A percentile compares a stretch with the other conserved stretches of the same genome.
phyloP scores from a whole-genome alignment of 164 flowering plant genomes.

The Stephania japonica region DNA sequence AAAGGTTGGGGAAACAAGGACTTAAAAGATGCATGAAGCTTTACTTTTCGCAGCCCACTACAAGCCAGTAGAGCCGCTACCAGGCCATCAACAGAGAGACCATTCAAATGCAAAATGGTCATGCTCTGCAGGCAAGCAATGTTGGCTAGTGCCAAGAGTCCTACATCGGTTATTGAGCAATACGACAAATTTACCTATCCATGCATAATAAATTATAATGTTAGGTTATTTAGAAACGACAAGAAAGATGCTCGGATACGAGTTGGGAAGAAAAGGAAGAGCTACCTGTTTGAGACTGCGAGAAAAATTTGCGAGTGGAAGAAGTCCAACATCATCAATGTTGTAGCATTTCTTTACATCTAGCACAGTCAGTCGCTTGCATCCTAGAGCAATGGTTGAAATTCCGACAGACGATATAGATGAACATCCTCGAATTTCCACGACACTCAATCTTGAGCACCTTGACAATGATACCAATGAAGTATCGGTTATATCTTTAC shows the following conservation, averaged over 20 bases:
- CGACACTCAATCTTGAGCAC: slow-evolving; percentile 47
- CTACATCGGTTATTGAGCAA: slow-evolving; percentile 69
- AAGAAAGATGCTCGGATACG: not conserved
- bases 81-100: slow-evolving; percentile 60
- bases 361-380: slow-evolving; percentile 55
- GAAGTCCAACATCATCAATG: slow-evolving; percentile 71
- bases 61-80: slow-evolving; percentile 67
- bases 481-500: slow-evolving; percentile 54
- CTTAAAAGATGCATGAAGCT: slow-evolving; percentile 59
- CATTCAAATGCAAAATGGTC: slow-evolving; percentile 58
- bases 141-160: slow-evolving; percentile 75
- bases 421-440: slow-evolving; percentile 75
- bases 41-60: slow-evolving; percentile 68
- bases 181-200: slow-evolving; percentile 81
- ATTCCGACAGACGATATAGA: slow-evolving; percentile 62
- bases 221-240: not conserved
- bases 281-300: slow-evolving; percentile 75
- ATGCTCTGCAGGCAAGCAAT: slow-evolving; percentile 69
- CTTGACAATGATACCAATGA: slow-evolving; percentile 57
- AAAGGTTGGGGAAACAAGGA: slow-evolving; percentile 44
- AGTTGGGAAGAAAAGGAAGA: not conserved
- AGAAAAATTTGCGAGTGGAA: slow-evolving; percentile 65
- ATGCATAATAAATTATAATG: slow-evolving; percentile 4
- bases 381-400: slow-evolving; percentile 58
- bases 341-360: slow-evolving; percentile 74